Conservation (phyloP, 2,329 filamentous ascomycete genomes). For the Fusarium mundagurra region DNA sequence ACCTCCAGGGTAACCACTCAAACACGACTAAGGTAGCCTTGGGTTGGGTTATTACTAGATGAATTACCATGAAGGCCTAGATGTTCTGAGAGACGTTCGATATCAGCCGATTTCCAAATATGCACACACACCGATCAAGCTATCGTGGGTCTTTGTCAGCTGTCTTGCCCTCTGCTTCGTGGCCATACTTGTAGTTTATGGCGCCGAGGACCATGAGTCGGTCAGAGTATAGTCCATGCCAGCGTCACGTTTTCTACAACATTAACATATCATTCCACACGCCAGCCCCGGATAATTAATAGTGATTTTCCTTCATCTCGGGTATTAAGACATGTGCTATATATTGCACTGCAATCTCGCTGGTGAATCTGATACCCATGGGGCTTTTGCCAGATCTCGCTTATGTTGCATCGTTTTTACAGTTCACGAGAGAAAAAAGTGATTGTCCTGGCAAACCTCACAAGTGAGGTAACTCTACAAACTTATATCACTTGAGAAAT, state of each 20-base stretch:
- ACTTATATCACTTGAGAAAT: not conserved
- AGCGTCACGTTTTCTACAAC: not conserved
- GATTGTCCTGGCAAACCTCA: not conserved
- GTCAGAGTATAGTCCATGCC: slow-evolving; percentile 11
- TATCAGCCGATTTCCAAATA: slow-evolving; percentile 38
- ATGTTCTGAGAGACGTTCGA: slow-evolving; percentile 37
- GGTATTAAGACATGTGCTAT: slow-evolving; percentile 10
- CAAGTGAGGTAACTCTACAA: not conserved
- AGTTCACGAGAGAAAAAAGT: not conserved
- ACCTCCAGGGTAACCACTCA: not conserved
- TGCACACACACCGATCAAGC: slow-evolving; percentile 13
- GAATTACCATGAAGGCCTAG: not conserved
- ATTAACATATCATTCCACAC: slow-evolving; percentile 25
- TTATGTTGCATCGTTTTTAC: not conserved
- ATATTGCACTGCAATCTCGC: slow-evolving; percentile 29
- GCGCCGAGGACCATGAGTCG: slow-evolving; percentile 11
- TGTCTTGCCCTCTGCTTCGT: slow-evolving; percentile 24
- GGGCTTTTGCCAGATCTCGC: slow-evolving; percentile 26
- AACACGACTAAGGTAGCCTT: no score
- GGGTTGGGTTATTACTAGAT: no score
- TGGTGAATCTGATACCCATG: slow-evolving; percentile 9
- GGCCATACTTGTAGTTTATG: slow-evolving; percentile 1
- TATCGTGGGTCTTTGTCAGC: slow-evolving; percentile 19
- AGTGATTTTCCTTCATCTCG: slow-evolving; percentile 23
- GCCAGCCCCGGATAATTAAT: slow-evolving; percentile 5